Conservation (phyloP, 2,329 filamentous ascomycete species). For the Neurospora sp. region DNA sequence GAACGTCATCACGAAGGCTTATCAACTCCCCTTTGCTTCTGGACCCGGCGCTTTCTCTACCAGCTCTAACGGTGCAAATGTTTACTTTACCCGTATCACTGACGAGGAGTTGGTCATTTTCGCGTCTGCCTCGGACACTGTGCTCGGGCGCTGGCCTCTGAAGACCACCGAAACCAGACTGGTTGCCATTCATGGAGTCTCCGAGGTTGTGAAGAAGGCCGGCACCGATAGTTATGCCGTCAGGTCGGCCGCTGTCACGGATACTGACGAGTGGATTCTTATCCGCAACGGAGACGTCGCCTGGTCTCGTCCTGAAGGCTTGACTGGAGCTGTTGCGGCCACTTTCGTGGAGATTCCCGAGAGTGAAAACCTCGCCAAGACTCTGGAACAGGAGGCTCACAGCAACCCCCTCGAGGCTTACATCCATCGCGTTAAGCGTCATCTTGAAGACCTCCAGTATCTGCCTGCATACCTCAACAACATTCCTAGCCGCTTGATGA, state of each 20-base stretch:
- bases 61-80: conserved; percentile 66
- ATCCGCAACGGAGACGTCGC: conserved; percentile 70
- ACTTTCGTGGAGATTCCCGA: conserved; percentile 70
- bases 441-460: conserved; percentile 65
- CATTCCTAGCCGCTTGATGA: conserved; percentile 59
- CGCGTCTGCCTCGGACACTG: conserved; percentile 65
- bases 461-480: conserved; percentile 63
- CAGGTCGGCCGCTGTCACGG: conserved; percentile 61
- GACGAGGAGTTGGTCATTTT: conserved; percentile 62
- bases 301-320: conserved; percentile 74
- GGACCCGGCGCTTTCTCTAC: conserved; percentile 69
- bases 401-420: conserved; percentile 75
- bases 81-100: conserved; percentile 81
- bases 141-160: conserved; percentile 64
- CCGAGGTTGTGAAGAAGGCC: conserved; percentile 70
- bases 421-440: conserved; percentile 73
- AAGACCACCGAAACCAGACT: conserved; percentile 32
- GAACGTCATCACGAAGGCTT: conserved; percentile 62
- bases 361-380: conserved; percentile 64
- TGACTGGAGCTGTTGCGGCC: conserved; percentile 71
- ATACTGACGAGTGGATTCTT: conserved; percentile 66
- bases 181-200: conserved; percentile 55
- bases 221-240: conserved; percentile 60
- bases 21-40: conserved; percentile 62
- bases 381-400: conserved; percentile 77